Conservation (phyloP, 2,329 filamentous ascomycete genomes). For the Aspergillus felis region DNA sequence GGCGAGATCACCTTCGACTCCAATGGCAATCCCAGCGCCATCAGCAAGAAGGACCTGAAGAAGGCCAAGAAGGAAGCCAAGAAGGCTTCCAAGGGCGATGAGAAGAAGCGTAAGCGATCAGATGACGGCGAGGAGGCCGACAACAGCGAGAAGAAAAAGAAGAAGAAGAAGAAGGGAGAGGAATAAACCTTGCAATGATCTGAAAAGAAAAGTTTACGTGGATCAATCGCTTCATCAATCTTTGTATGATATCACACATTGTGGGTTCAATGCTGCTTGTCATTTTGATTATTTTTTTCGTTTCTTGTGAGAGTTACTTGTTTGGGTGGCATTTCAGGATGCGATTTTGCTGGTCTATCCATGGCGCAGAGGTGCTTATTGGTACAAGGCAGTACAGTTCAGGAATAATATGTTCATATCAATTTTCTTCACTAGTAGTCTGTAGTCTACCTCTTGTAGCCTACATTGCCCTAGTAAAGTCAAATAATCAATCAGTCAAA, state of each 20-base stretch:
- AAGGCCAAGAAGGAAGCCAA: conserved; percentile 63
- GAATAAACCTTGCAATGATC: conserved; percentile 20
- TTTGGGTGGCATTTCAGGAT: conserved; percentile 34
- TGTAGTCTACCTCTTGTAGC: not conserved
- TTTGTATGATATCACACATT: conserved; percentile 45
- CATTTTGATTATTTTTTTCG: conserved; percentile 22
- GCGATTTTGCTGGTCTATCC: conserved; percentile 24
- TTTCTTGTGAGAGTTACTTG: conserved; percentile 26
- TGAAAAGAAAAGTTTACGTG: conserved; percentile 19
- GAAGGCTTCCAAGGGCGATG: conserved; percentile 53
- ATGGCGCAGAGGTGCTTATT: conserved; percentile 30
- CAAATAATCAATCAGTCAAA: no score
- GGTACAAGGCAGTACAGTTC: conserved; percentile 21
- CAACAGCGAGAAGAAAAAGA: conserved; percentile 44
- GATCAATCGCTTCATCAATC: conserved; percentile 20
- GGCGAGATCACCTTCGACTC: conserved; percentile 66
- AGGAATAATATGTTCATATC: conserved; percentile 20
- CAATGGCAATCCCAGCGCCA: conserved; percentile 62
- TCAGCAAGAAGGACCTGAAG: conserved; percentile 75
- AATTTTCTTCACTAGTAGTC: not conserved
- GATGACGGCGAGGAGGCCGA: conserved; percentile 55
- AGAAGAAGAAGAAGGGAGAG: conserved; percentile 63
- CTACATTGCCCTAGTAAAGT: no score
- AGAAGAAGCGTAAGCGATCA: conserved; percentile 68
- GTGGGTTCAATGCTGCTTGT: conserved; percentile 24